These are phyloP conservation scores for Alternaria solani DNA, from an alignment of 2,329 filamentous ascomycete species.

Conservation along the genomic window DNA sequence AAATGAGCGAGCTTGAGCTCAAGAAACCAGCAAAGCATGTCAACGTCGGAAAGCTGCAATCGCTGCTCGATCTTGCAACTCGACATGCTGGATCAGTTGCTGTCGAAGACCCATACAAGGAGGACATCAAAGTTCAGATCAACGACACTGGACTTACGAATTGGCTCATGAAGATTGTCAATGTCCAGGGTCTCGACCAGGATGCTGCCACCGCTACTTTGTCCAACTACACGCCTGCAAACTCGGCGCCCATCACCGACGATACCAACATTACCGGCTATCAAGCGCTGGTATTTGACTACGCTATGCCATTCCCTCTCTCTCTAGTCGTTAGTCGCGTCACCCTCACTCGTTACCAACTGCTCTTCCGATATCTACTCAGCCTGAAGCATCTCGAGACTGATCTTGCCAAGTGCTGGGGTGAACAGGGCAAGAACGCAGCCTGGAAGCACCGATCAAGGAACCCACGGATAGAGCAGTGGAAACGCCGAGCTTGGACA, in stretches of 20 bases:
- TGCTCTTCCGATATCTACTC: conserved; percentile 92
- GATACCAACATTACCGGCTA: conserved; percentile 90
- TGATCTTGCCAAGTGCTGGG: conserved; percentile 86
- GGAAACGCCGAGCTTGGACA: conserved; percentile 93
- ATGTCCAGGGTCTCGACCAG: conserved; percentile 93
- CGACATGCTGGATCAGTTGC: conserved; percentile 96
- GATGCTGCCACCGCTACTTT: conserved; percentile 68
- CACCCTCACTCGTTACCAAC: conserved; percentile 95
- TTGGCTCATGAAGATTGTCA: conserved; percentile 94
- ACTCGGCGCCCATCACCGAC: conserved; percentile 66
- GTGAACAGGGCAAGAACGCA: conserved; percentile 81
- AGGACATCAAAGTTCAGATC: conserved; percentile 97
- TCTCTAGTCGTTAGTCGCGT: conserved; percentile 95
- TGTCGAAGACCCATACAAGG: conserved; percentile 94
- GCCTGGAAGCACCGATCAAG: conserved; percentile 85
- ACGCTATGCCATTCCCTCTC: conserved; percentile 91
- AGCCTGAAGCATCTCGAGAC: conserved; percentile 90
- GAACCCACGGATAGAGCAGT: conserved; percentile 78
- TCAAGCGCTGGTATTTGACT: conserved; percentile 92
- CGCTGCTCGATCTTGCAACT: conserved; percentile 90
- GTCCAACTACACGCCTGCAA: conserved; percentile 75
- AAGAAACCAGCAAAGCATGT: conserved; percentile 88
- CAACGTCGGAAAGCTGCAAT: conserved; percentile 93
- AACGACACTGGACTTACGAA: conserved; percentile 93
- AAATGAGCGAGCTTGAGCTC: conserved; percentile 87